Evolutionary conservation across 2,329 filamentous ascomycete species (phyloP), one percentile per base, ranked within the genome.

Genomic region (Purpureocillium takamizusanense): DNA sequence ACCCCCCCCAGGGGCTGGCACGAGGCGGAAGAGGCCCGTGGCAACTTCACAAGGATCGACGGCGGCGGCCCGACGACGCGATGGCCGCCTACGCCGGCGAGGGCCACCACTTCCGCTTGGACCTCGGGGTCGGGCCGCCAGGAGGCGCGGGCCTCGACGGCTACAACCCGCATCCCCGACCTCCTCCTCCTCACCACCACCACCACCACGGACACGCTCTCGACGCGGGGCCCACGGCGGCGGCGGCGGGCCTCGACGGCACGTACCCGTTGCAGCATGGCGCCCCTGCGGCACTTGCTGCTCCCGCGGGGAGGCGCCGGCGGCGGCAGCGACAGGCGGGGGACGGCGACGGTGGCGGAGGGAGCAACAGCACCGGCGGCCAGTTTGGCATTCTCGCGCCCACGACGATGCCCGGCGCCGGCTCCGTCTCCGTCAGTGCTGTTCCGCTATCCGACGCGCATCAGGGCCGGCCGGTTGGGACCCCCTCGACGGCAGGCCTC

Each of bases 311-410:
- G 10, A 25, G 21, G 21, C 21, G 21, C 6, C 21, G 21, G 21
- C 21, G 21, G 5, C 21, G 21, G 36, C 21, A 10, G 21, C 21
- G 21, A 6, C 21, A 10, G 36, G 14, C 37, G 21, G 15, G 7
- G 16, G 31, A n/a, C 21, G 4, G 8, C 18, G 15, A 25, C 21
- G 21, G 21, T 10, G 21, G 21, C 31, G 30, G 31, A 13, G 21
- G 12, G n/a, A n/a, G 10, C 37, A 33, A 32, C 31, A 23, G 7
- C 8, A 32, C 23, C 18, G 37, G 33, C 7, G 62, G 62, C 6
- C 69, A 68, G 44, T 74, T 71, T 47, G 66, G 67, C 32, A 62
- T 72, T 39, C 51, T 73, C 42, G 61, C 65, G 7, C 57, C 60
- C 40, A 51, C 55, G 40, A 42, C 50, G 8, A 40, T 49, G 33